A percentile compares a stretch with the other conserved stretches of the same genome.
phyloP scores from a whole-genome alignment of 2,329 filamentous ascomycete species.

The Apiospora malaysiana region DNA sequence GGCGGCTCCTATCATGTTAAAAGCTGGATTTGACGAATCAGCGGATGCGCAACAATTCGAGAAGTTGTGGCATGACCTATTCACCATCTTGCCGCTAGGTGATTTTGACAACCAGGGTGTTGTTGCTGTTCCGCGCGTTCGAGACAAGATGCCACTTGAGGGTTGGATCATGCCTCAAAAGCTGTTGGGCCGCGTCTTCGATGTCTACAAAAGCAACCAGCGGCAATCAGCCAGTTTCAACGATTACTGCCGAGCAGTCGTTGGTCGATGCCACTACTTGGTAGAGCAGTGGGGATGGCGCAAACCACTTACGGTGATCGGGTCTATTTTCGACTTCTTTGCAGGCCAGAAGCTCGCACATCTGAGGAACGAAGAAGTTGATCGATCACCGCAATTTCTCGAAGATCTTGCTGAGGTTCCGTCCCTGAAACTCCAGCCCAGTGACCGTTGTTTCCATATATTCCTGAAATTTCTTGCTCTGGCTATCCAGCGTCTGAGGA shows the following conservation, averaged over 20 bases:
- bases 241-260: slow-evolving; percentile 64
- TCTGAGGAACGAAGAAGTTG: slow-evolving; percentile 68
- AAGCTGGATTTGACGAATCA: slow-evolving; percentile 41
- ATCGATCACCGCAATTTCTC: slow-evolving; percentile 65
- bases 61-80: slow-evolving; percentile 62
- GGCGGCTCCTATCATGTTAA: slow-evolving; percentile 50
- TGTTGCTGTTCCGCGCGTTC: slow-evolving; percentile 47
- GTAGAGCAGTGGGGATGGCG: slow-evolving; percentile 71
- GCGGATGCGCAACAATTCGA: slow-evolving; percentile 58
- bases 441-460: slow-evolving; percentile 70
- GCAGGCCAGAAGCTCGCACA: slow-evolving; percentile 66
- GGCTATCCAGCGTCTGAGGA: slow-evolving; percentile 57
- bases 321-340: slow-evolving; percentile 72
- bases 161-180: slow-evolving; percentile 67
- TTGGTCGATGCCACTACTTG: slow-evolving; percentile 67
- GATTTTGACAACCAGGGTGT: slow-evolving; percentile 64
- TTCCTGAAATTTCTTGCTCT: slow-evolving; percentile 69
- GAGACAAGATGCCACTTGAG: slow-evolving; percentile 50
- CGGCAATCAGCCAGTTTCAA: slow-evolving; percentile 68
- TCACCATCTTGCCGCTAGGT: slow-evolving; percentile 64
- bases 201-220: slow-evolving; percentile 60
- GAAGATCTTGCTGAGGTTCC: slow-evolving; percentile 57
- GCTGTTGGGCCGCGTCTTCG: slow-evolving; percentile 62
- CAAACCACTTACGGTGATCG: slow-evolving; percentile 61
- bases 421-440: slow-evolving; percentile 54